Base-by-base conservation (phyloP, 2,329 filamentous ascomycete genomes). In the Arthroderma sp. region DNA sequence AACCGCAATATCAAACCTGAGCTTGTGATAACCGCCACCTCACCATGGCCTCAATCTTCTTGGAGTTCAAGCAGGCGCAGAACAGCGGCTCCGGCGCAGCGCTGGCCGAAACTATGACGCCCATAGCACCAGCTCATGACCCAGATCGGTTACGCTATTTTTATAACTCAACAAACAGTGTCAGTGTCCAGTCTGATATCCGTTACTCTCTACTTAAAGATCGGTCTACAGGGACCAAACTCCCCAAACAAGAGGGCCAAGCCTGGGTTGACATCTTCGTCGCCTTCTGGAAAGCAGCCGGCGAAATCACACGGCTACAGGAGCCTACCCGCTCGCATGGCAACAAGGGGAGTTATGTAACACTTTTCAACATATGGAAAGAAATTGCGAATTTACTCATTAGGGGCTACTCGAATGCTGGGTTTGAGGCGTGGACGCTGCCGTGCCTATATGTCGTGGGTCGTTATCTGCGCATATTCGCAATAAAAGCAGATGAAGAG, bases 211-310 rank as follows among this genome's bases (percentile, higher is more conserved):
- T 91, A 46, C 76, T 89, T 48, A 78, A 81, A 52, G 78, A 72
- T 53, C 73, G 72, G 45, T 66, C 69, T 28, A 71, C 68, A 47
- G 68, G 70, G 29, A 63, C 68, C 29, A 73, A 69, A 43, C 61
- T 86, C 27, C 67, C 72, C n/a, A 72, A 77, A 36, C 74, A 80
- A 36, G 85, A 94, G 65, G 69, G 77, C 27, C 75, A 73, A 47
- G 81, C 80, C n/a, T 98, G 91, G 91, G 71, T 81, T 0, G 88
- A 94, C 34, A 79, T 96, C 29, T 94, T 88, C 58, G 69, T 74
- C 32, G 72, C 77, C 15, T 94, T 88, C 59, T 95, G 88, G 86
- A 86, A 83, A 55, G 84, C 85, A 27, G 66, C 83, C 34, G 80
- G 79, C 30, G 80, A 85, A 54, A 74, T 95, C 29, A 64, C 91